Conservation (phyloP, 2,329 filamentous ascomycete species). For the Clarireedia homoeocarpa region DNA sequence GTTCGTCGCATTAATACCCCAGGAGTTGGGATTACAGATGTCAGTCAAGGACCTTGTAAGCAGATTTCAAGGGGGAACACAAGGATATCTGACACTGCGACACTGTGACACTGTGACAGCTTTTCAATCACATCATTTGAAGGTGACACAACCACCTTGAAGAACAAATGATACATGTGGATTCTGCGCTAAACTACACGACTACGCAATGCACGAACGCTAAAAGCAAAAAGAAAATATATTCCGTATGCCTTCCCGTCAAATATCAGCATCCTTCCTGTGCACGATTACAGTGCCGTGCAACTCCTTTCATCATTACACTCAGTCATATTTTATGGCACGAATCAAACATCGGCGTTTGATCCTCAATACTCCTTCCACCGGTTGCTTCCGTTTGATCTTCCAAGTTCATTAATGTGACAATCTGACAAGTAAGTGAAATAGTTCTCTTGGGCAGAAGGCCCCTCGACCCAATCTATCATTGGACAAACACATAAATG, state of each 20-base stretch:
- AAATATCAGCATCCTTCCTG: too few relatives aligned
- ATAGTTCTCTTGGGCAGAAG: neutral
- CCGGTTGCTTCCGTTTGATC: neutral
- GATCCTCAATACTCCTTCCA: neutral
- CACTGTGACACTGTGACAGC: too few relatives aligned
- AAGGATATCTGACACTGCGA: too few relatives aligned
- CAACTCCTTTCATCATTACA: neutral
- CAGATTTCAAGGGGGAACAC: too few relatives aligned
- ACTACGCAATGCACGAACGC: constrained; percentile 8
- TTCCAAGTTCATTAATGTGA: neutral
- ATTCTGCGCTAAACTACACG: constrained; percentile 20
- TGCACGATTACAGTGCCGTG: too few relatives aligned
- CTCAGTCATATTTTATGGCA: neutral
- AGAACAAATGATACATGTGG: too few relatives aligned
- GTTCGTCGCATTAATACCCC: too few relatives aligned
- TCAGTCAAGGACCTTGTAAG: too few relatives aligned
- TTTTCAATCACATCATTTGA: too few relatives aligned
- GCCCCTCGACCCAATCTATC: neutral
- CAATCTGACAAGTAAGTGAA: neutral
- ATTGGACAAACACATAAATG: constrained; percentile 15
- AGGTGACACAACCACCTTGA: too few relatives aligned
- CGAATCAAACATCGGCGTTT: neutral
- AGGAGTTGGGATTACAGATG: too few relatives aligned
- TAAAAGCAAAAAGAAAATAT: constrained; percentile 26
- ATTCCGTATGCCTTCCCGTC: constrained; percentile 2